Percentiles rank a stretch among this genome's conserved stretches.
phyloP scores from a whole-genome alignment of 2,329 filamentous ascomycete species.

The Stagonosporopsis cucurbitacearum region DNA sequence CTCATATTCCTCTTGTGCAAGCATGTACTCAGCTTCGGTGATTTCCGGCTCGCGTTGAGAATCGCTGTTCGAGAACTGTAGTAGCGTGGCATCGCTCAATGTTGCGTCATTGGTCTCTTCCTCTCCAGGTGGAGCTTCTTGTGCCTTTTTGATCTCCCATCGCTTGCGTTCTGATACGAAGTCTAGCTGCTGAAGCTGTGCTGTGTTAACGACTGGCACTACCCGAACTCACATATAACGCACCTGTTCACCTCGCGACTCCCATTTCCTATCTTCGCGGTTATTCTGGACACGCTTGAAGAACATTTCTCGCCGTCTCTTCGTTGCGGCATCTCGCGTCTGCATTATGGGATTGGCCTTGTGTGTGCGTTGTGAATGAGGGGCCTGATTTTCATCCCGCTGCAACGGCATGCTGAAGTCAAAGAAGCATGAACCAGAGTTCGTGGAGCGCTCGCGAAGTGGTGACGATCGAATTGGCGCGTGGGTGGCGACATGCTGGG shows the following conservation, averaged over 20 bases:
- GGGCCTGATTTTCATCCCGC: conserved; percentile 24
- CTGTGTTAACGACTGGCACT: conserved; percentile 10
- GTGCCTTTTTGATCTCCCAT: conserved; percentile 54
- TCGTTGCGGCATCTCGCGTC: conserved; percentile 66
- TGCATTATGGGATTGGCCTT: conserved; percentile 70
- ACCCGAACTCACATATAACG: not conserved
- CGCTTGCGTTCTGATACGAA: conserved; percentile 52
- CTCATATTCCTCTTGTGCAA: conserved; percentile 53
- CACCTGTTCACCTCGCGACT: conserved; percentile 56
- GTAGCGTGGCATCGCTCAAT: conserved; percentile 20
- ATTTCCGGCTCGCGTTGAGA: conserved; percentile 30
- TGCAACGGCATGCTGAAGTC: conserved; percentile 38
- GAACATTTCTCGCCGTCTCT: conserved; percentile 71
- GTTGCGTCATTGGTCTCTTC: conserved; percentile 37
- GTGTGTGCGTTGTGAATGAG: conserved; percentile 47
- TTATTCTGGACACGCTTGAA: conserved; percentile 62
- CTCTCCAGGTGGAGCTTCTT: conserved; percentile 47
- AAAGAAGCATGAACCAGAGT: conserved; percentile 39
- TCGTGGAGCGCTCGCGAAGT: conserved; percentile 53
- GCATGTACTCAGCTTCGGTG: conserved; percentile 49
- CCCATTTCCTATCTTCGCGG: conserved; percentile 56
- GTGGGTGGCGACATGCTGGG: conserved; percentile 36
- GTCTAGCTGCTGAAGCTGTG: conserved; percentile 57
- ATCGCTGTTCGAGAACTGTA: conserved; percentile 2
- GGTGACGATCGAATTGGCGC: conserved; percentile 51